Percentiles rank a stretch among this genome's conserved stretches.
Conservation (phyloP, 2,329 filamentous ascomycete species). For the Fusarium nygamai region DNA sequence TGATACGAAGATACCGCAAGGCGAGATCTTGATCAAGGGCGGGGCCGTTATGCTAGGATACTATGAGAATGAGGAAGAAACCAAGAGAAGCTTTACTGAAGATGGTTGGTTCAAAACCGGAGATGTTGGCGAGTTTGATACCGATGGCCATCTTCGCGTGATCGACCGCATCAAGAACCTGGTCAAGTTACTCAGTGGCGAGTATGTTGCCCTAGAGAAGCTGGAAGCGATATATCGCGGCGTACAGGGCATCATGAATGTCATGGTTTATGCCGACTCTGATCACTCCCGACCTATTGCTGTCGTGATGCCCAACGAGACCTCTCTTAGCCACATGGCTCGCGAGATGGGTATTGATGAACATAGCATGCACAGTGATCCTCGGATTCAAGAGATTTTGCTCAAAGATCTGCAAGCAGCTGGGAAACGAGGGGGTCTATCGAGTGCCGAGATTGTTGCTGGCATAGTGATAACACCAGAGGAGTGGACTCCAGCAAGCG, state of each 20-base stretch:
- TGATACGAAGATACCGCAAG: constrained; percentile 80
- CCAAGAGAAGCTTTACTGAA: constrained; percentile 75
- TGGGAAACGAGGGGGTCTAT: constrained; percentile 72
- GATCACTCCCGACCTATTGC: constrained; percentile 82
- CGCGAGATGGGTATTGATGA: constrained; percentile 69
- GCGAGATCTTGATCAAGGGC: constrained; percentile 90
- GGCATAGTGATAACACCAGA: constrained; percentile 82
- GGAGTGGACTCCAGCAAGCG: constrained; percentile 86
- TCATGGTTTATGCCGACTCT: constrained; percentile 84
- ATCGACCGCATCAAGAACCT: constrained; percentile 98
- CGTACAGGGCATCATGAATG: constrained; percentile 78
- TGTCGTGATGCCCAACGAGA: constrained; percentile 76
- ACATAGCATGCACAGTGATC: constrained; percentile 71
- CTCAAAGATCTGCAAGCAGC: constrained; percentile 73
- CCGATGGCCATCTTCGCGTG: constrained; percentile 80
- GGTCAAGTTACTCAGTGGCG: constrained; percentile 91
- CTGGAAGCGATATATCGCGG: constrained; percentile 91
- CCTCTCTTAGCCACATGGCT: constrained; percentile 67
- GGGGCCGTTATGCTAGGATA: constrained; percentile 79
- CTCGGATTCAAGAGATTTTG: constrained; percentile 68
- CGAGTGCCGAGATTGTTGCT: constrained; percentile 76
- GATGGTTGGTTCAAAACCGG: constrained; percentile 98
- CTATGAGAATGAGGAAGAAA: constrained; percentile 87
- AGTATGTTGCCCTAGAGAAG: constrained; percentile 98
- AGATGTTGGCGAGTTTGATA: constrained; percentile 90